A percentile compares a stretch with the other conserved stretches of the same genome.
phyloP scores from a whole-genome alignment of 768 basidiomycete species.

The Rhodotorula graminis region DNA sequence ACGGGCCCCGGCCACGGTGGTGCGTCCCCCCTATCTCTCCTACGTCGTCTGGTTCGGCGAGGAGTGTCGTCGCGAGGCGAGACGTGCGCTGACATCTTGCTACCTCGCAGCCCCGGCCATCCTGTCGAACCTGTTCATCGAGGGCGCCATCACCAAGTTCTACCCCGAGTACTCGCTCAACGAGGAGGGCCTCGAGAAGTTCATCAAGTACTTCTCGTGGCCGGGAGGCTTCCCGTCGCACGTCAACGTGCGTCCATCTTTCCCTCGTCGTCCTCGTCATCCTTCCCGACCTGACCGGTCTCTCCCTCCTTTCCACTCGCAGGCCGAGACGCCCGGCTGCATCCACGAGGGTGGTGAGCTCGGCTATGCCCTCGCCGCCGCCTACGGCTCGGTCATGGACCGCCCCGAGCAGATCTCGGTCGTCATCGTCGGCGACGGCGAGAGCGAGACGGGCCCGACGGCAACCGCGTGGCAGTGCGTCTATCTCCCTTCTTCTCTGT shows the following conservation, averaged over 20 bases:
- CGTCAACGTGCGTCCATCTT: constrained; percentile 41
- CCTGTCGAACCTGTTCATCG: constrained; percentile 79
- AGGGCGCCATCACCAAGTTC: constrained; percentile 60
- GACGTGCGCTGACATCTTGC: too few relatives aligned
- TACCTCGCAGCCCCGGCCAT: constrained; percentile 74
- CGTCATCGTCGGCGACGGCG: constrained; percentile 82
- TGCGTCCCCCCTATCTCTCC: constrained; percentile 23
- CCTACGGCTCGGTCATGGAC: constrained; percentile 87
- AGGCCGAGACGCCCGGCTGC: constrained; percentile 77
- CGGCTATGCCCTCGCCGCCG: constrained; percentile 76
- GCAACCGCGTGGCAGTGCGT: constrained; percentile 45
- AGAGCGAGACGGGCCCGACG: constrained; percentile 50
- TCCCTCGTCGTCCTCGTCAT: constrained; percentile 45
- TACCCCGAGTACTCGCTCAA: constrained; percentile 50
- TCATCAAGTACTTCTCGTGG: constrained; percentile 69
- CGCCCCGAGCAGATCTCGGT: constrained; percentile 75
- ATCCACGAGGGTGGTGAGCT: constrained; percentile 88
- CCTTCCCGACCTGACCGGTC: neutral
- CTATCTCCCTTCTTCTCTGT: neutral
- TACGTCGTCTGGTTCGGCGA: too few relatives aligned
- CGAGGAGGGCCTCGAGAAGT: constrained; percentile 51
- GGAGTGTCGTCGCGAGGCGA: too few relatives aligned
- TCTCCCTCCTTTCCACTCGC: constrained; percentile 40
- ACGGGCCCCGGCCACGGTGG: constrained; percentile 63
- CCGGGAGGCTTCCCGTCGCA: constrained; percentile 73